These are phyloP conservation scores for Chlorella sp. DNA, from an alignment of 139 green algal species.

Conservation along the genomic window DNA sequence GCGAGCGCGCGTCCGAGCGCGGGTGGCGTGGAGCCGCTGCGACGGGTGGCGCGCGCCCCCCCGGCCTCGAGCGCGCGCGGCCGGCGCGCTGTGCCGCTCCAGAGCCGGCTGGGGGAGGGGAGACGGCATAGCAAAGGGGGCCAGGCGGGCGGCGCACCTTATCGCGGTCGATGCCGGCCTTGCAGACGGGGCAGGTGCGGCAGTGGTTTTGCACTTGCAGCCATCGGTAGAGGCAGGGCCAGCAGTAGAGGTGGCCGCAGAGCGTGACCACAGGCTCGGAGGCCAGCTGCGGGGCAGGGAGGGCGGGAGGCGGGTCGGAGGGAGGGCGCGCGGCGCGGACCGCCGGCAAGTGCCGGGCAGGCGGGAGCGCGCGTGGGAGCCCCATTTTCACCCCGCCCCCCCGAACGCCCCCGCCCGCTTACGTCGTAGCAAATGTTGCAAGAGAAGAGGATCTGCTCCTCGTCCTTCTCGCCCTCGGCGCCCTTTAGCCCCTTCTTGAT, in stretches of 20 bases:
- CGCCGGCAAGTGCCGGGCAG: no score
- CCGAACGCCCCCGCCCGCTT: background rate
- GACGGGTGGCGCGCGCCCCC: no score
- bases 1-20: background rate
- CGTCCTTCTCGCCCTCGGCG: background rate
- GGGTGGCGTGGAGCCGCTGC: background rate
- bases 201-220: constrained; percentile 74
- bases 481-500: constrained; percentile 15
- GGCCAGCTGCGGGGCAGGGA: constrained; percentile 46
- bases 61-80: no score
- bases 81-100: no score
- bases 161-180: constrained; percentile 82
- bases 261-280: constrained; percentile 93
- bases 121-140: no score
- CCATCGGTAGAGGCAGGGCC: constrained; percentile 93
- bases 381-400: no score
- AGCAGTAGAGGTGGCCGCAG: constrained; percentile 97
- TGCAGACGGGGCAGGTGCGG: constrained; percentile 90
- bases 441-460: constrained; percentile 65
- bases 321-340: no score
- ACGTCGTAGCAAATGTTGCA: constrained; percentile 97
- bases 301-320: background rate
- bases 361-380: no score
- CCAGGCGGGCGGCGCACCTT: constrained; percentile 69
- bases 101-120: no score